These are phyloP conservation scores for Aphanomyces stellatus DNA, from an alignment of 352 stramenopile species.

Conservation along the genomic window DNA sequence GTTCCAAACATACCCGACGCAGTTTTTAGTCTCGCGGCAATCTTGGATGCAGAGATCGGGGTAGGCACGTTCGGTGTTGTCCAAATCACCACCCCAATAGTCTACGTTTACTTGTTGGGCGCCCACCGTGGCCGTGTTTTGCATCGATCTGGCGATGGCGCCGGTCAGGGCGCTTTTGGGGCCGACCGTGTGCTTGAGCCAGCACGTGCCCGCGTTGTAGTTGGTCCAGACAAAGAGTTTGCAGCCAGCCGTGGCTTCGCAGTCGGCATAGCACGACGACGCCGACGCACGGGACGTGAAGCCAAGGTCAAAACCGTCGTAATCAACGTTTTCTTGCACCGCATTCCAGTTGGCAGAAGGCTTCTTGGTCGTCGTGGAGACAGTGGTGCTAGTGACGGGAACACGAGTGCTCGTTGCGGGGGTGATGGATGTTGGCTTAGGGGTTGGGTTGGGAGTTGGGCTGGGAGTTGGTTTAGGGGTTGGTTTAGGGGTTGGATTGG, in stretches of 20 bases:
- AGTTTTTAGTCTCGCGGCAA: no score
- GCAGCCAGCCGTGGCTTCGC: not conserved
- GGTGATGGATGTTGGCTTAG: not conserved
- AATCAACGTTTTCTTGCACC: not conserved
- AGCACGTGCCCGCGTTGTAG: slow-evolving; percentile 5
- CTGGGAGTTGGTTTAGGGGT: not conserved
- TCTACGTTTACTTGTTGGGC: no score
- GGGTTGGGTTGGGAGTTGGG: no score
- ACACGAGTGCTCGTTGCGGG: no score
- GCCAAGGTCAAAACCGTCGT: not conserved
- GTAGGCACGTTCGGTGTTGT: no score
- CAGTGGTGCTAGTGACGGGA: not conserved
- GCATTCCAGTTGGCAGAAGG: not conserved
- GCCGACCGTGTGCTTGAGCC: not conserved
- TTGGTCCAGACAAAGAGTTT: slow-evolving; percentile 10
- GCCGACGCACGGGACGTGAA: not conserved
- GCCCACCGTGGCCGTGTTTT: no score
- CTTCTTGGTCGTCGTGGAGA: slow-evolving; percentile 31
- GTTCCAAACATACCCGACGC: no score
- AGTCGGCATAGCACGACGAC: not conserved
- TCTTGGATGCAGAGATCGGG: no score
- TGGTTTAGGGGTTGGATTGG: not conserved
- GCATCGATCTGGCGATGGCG: not conserved
- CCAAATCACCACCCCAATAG: no score
- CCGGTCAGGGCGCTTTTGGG: not conserved